These are phyloP conservation scores for Paecilomyces formosus DNA, from an alignment of 2,329 filamentous ascomycete genomes.

Conservation along the genomic window DNA sequence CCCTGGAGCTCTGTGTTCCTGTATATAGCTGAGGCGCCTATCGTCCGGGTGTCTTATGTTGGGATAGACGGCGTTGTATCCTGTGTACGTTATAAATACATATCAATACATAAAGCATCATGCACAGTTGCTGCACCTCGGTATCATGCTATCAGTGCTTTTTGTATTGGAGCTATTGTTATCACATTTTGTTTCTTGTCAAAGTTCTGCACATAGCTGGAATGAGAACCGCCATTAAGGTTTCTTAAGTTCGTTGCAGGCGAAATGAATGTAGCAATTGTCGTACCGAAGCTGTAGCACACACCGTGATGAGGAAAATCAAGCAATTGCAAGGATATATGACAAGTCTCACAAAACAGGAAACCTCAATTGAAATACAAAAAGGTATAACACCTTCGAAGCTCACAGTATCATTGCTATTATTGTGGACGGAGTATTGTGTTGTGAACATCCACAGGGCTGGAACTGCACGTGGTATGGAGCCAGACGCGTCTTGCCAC, in stretches of 20 bases:
- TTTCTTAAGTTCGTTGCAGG: not conserved
- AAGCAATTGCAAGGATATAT: not conserved
- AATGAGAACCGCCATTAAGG: not conserved
- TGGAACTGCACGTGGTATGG: not conserved
- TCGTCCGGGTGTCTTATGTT: conserved; percentile 3
- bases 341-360: not conserved
- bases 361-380: not conserved
- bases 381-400: not conserved
- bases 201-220: not conserved
- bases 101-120: conserved; percentile 6
- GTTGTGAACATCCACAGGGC: not conserved
- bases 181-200: not conserved
- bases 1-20: conserved; percentile 3
- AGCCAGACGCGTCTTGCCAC: not conserved
- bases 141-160: not conserved
- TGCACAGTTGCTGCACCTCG: not conserved
- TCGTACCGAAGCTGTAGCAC: not conserved
- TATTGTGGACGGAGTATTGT: too few species aligned
- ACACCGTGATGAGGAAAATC: not conserved
- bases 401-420: not conserved
- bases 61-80: conserved; percentile 14
- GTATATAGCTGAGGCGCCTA: conserved; percentile 6
- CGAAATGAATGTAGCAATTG: not conserved
- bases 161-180: not conserved
- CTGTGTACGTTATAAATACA: conserved; percentile 6